Evolutionary conservation across 73 alveolate genomes (phyloP), one percentile per base, ranked within the genome.

Genomic region (Urostyla sp.): DNA sequence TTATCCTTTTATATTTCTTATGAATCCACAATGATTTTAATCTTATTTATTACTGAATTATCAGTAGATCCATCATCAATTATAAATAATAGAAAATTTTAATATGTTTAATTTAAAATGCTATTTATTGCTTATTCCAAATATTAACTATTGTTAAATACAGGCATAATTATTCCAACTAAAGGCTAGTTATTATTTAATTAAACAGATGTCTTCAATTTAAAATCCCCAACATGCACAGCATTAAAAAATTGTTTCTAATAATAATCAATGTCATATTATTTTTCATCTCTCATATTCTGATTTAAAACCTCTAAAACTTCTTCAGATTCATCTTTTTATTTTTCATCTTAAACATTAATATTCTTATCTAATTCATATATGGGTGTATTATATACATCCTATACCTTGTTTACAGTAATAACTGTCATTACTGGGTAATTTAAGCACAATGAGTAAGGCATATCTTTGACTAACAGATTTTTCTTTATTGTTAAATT

Each of bases 31-130:
- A n/a, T 56, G 78, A 61, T 24, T 44, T 43, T 4, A 21, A 20
- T 30, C 37, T 18, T 60, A 5, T 36, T 51, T 24, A 44, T 36
- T 13, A 83, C 51, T 21, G 84, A 27, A 1, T 32, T 30, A 72
- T 75, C 87, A n/a, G 75, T 54, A 45, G 98, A 93, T 20, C 92
- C 92, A 69, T 93, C 98, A 78, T 93, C 90, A n/a, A 90, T 90
- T 38, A 86, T 72, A 30, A 93, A 57, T n/a, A 93, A 75, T 49
- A 74, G 92, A 57, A 87, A 72, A 34, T 85, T 60, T 53, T 72
- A 67, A 11, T 72, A 82, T 5, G 80, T 85, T 75, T 94, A 94
- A 8, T 37, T 60, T 52, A 58, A 63, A 1, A 91, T 66, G 82
- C 95, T 88, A 16, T 75, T 61, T 10, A 94, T 63, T 27, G 95